A percentile compares a stretch with the other conserved stretches of the same genome.
These are phyloP conservation scores for Begonia peltatifolia DNA, from an alignment of 306 rosid genomes.

Conservation along the genomic window DNA sequence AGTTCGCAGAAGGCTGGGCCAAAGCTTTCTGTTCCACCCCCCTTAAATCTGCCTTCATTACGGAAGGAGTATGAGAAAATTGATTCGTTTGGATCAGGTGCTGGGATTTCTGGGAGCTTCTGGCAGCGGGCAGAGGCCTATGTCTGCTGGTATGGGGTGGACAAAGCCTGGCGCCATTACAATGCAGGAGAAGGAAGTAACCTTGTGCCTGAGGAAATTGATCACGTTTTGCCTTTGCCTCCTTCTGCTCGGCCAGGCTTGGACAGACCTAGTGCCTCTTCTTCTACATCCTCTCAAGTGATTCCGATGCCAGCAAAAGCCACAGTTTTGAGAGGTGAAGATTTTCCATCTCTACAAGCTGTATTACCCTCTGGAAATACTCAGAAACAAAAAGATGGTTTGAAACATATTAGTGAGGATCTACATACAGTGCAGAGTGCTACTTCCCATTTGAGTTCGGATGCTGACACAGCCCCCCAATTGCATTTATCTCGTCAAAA, in stretches of 20 bases:
- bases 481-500: conserved; percentile 18
- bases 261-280: conserved; percentile 12
- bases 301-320: conserved; percentile 21
- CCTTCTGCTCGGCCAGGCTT: conserved; percentile 47
- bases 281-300: conserved; percentile 15
- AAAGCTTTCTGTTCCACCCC: conserved; percentile 98
- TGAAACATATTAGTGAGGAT: conserved; percentile 24
- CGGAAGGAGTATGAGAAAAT: conserved; percentile 81
- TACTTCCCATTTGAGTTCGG: conserved; percentile 17
- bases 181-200: conserved; percentile 46
- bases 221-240: conserved; percentile 30
- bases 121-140: conserved; percentile 64
- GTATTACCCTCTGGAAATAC: conserved; percentile 43
- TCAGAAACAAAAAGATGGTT: conserved; percentile 52
- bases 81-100: conserved; percentile 54
- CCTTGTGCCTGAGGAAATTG: conserved; percentile 25
- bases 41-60: conserved; percentile 87
- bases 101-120: conserved; percentile 47
- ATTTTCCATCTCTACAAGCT: conserved; percentile 82
- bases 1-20: conserved; percentile 83
- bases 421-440: conserved; percentile 27
- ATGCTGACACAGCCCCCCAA: conserved; percentile 22
- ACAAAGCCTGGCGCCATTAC: conserved; percentile 44
- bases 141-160: conserved; percentile 83
- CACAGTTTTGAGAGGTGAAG: conserved; percentile 75